Evolutionary conservation across 2,329 filamentous ascomycete genomes (phyloP).

Genomic region (Setomelanomma holmii): DNA sequence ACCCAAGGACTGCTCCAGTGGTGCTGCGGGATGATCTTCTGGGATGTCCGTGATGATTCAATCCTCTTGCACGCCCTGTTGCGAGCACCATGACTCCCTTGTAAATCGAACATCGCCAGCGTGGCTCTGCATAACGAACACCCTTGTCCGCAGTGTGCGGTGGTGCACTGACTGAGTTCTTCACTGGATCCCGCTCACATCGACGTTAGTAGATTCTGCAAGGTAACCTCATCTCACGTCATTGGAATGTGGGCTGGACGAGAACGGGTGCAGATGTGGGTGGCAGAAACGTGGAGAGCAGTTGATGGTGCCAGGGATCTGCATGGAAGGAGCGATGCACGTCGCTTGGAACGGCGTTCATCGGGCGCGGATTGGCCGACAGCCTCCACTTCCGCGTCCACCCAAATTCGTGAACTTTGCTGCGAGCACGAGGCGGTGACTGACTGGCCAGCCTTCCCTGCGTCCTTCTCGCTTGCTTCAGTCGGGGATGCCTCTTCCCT

Average conservation of each 20-base stretch:
- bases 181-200: not conserved
- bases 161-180: conserved; percentile 3
- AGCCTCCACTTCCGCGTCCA: conserved; percentile 20
- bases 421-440: conserved; percentile 37
- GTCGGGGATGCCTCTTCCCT: conserved; percentile 9
- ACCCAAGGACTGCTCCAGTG: too few species aligned
- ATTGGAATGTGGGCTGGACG: not conserved
- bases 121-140: conserved; percentile 8
- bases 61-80: not conserved
- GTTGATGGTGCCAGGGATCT: conserved; percentile 9
- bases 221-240: not conserved
- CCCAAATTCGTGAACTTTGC: conserved; percentile 20
- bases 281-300: conserved; percentile 9
- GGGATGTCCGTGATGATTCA: not conserved
- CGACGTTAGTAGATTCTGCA: not conserved
- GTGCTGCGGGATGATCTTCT: not conserved
- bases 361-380: conserved; percentile 21
- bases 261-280: not conserved
- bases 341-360: conserved; percentile 14
- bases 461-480: conserved; percentile 15
- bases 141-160: not conserved
- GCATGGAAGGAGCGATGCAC: conserved; percentile 8
- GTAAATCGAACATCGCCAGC: conserved; percentile 2
- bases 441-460: conserved; percentile 29
- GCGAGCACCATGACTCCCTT: not conserved